phyloP scores from a whole-genome alignment of 2,329 filamentous ascomycete genomes.

The Cladophialophora carrionii region DNA sequence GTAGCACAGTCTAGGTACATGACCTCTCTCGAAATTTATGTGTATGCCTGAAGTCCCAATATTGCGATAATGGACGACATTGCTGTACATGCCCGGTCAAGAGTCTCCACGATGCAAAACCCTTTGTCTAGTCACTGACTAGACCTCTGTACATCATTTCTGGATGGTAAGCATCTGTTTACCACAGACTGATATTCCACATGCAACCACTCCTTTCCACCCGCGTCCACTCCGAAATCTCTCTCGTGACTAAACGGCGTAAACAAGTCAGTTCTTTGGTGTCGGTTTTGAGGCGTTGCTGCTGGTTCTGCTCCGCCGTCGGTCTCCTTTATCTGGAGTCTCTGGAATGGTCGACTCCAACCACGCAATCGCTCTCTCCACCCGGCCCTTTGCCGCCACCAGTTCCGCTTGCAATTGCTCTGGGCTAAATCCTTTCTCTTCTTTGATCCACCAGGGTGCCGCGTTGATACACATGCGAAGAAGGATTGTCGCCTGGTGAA shows the following conservation, averaged over 20 bases:
- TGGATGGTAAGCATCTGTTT: conserved; percentile 9
- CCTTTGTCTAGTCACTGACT: conserved; percentile 3
- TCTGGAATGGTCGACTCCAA: conserved; percentile 23
- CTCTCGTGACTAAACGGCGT: neutral
- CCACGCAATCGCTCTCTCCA: conserved; percentile 18
- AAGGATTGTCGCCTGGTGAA: conserved; percentile 29
- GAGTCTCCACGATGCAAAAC: neutral
- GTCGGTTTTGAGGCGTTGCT: neutral
- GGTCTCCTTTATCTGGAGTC: conserved; percentile 4
- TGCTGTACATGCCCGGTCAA: neutral
- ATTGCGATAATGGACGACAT: neutral
- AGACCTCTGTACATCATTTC: conserved; percentile 14
- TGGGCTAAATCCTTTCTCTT: conserved; percentile 14
- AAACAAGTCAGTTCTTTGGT: neutral
- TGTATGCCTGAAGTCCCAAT: conserved; percentile 1
- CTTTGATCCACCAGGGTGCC: conserved; percentile 35
- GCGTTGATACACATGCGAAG: conserved; percentile 28
- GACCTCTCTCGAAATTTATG: neutral
- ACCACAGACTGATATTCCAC: neutral
- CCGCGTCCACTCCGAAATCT: neutral
- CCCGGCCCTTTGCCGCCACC: conserved; percentile 19
- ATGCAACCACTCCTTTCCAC: neutral
- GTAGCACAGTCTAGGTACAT: neutral
- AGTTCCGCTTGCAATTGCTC: conserved; percentile 21
- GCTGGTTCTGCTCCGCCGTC: conserved; percentile 11